phyloP scores from a whole-genome alignment of 108 stramenopile species.

The Cyclotella baltica region DNA sequence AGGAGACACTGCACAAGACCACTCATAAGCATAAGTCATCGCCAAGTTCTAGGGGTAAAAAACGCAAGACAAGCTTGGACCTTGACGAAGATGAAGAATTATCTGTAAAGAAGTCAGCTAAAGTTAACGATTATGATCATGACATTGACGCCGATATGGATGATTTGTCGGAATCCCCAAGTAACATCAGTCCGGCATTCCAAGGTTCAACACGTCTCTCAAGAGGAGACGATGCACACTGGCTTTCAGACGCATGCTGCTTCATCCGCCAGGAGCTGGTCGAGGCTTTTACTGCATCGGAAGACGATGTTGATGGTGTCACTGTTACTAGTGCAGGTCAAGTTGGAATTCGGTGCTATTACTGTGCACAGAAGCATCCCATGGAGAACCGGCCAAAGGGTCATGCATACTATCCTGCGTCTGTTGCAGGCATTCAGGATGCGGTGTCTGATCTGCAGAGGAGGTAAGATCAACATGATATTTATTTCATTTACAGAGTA shows the following conservation, averaged over 20 bases:
- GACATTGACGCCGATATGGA: too few relatives aligned
- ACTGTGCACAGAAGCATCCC: constrained; percentile 65
- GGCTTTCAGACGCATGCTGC: constrained; percentile 84
- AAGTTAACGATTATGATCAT: not conserved
- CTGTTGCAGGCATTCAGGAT: constrained; percentile 60
- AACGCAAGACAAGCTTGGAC: constrained; percentile 50
- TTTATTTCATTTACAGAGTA: not conserved
- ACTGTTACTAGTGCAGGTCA: constrained; percentile 55
- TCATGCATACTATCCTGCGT: constrained; percentile 72
- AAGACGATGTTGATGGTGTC: constrained; percentile 53
- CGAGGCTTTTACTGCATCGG: constrained; percentile 75
- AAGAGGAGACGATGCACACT: constrained; percentile 76
- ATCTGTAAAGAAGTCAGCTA: not conserved
- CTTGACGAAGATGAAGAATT: constrained; percentile 1
- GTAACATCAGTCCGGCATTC: constrained; percentile 30
- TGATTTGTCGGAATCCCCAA: not conserved
- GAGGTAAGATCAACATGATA: constrained; percentile 20
- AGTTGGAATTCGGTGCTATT: constrained; percentile 82
- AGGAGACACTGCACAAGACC: constrained; percentile 50
- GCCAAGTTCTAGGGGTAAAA: constrained; percentile 20
- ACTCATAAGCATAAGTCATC: not conserved
- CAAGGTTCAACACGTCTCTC: constrained; percentile 75
- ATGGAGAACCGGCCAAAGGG: constrained; percentile 54
- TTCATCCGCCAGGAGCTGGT: constrained; percentile 81
- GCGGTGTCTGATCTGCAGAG: constrained; percentile 81